phyloP scores from a whole-genome alignment of 108 stramenopile genomes.

The Skeletonema costatum region DNA sequence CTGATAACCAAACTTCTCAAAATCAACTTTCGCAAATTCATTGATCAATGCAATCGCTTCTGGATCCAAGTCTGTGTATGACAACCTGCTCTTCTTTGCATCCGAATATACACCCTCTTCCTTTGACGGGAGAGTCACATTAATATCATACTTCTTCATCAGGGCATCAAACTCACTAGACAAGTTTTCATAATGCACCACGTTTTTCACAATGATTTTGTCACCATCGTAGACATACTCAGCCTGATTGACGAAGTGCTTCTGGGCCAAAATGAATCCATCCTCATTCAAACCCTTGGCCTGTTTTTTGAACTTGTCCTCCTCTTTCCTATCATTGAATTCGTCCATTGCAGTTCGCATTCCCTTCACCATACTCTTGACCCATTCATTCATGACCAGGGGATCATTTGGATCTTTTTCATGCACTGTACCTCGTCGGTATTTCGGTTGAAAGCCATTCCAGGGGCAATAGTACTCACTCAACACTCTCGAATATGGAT shows the following conservation, averaged over 20 bases:
- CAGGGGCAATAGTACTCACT: constrained; percentile 55
- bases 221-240: constrained; percentile 8
- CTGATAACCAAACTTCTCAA: background rate
- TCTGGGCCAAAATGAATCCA: constrained; percentile 8
- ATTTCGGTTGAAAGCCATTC: constrained; percentile 18
- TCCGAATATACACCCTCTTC: constrained; percentile 9
- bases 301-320: too few relatives aligned
- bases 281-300: constrained; percentile 6
- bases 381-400: too few relatives aligned
- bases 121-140: constrained; percentile 5
- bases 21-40: too few relatives aligned
- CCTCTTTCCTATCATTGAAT: too few relatives aligned
- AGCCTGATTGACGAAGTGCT: constrained; percentile 17
- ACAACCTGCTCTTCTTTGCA: background rate
- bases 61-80: too few relatives aligned
- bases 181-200: too few relatives aligned
- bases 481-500: constrained; percentile 56
- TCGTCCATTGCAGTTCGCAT: too few relatives aligned
- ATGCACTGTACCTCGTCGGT: background rate
- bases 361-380: too few relatives aligned
- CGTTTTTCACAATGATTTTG: too few relatives aligned
- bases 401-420: too few relatives aligned
- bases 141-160: background rate
- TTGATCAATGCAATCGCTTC: too few relatives aligned
- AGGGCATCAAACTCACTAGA: too few relatives aligned